Evolutionary conservation across 495 filamentous ascomycete genomes (phyloP).

Genomic region (Aspergillus leporis): DNA sequence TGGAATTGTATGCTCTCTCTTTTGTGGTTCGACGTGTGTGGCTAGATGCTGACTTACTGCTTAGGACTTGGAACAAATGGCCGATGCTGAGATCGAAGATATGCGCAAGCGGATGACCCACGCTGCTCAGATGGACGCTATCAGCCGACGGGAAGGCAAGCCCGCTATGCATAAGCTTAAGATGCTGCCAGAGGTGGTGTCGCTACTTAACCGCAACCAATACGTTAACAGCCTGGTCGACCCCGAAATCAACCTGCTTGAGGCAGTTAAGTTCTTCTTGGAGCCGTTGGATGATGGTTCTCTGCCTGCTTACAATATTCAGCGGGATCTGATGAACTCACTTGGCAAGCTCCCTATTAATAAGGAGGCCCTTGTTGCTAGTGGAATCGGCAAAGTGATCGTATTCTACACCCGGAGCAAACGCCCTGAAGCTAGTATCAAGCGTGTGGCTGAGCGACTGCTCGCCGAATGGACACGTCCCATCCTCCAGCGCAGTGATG

Average conservation of each 20-base stretch:
- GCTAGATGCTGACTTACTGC: conserved; percentile 17
- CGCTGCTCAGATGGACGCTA: conserved; percentile 83
- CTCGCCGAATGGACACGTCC: conserved; percentile 94
- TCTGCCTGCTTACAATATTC: conserved; percentile 93
- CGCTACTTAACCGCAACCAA: conserved; percentile 79
- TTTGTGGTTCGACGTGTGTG: not conserved
- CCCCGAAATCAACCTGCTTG: conserved; percentile 90
- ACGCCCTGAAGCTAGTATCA: conserved; percentile 80
- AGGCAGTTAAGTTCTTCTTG: conserved; percentile 94
- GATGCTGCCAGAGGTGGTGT: conserved; percentile 89
- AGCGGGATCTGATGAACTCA: conserved; percentile 86
- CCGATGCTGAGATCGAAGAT: conserved; percentile 84
- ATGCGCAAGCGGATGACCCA: conserved; percentile 90
- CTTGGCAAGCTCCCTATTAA: conserved; percentile 79
- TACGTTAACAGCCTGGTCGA: conserved; percentile 84
- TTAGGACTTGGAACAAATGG: conserved; percentile 83
- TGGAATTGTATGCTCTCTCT: conserved; percentile 68
- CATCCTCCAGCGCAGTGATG: conserved; percentile 89
- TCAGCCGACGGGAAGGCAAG: conserved; percentile 70
- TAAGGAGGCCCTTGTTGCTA: conserved; percentile 84
- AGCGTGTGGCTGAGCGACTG: conserved; percentile 86
- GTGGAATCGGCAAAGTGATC: conserved; percentile 92
- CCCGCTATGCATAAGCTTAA: conserved; percentile 91
- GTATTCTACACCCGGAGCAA: conserved; percentile 96
- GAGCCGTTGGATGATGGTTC: conserved; percentile 92